Evolutionary conservation across 495 filamentous ascomycete species (phyloP).

Genomic region (Gamarada debralockiae): DNA sequence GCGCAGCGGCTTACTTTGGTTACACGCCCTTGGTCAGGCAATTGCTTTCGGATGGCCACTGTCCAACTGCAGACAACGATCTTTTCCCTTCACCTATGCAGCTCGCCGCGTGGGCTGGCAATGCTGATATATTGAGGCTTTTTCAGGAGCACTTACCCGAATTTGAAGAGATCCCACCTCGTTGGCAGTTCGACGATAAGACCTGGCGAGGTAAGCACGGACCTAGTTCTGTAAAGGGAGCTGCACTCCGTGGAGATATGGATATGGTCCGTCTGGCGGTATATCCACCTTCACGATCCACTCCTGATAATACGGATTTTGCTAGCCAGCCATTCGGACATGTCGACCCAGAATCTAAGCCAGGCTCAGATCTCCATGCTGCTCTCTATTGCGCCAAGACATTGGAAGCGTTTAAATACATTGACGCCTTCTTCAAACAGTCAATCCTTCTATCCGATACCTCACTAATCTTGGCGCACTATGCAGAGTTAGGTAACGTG

Average conservation of each 20-base stretch:
- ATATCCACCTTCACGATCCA: constrained; percentile 15
- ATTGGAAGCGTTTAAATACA: too few relatives aligned
- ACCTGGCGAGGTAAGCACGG: constrained; percentile 4
- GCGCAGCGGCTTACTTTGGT: constrained; percentile 18
- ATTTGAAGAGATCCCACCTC: background rate
- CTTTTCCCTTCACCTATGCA: constrained; percentile 18
- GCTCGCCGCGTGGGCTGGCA: constrained; percentile 17
- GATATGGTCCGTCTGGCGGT: constrained; percentile 14
- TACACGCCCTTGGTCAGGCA: constrained; percentile 8
- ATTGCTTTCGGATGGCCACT: constrained; percentile 15
- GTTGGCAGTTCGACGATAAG: background rate
- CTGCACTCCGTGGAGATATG: constrained; percentile 17
- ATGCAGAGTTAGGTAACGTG: too few relatives aligned
- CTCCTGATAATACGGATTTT: constrained; percentile 11
- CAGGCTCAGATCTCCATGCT: too few relatives aligned
- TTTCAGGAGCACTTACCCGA: constrained; percentile 16
- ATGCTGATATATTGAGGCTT: constrained; percentile 11
- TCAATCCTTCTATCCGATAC: too few relatives aligned
- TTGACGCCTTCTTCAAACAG: too few relatives aligned
- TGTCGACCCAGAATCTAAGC: too few relatives aligned
- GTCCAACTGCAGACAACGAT: constrained; percentile 4
- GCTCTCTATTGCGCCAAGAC: too few relatives aligned
- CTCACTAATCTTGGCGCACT: too few relatives aligned
- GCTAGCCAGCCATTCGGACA: constrained; percentile 9
- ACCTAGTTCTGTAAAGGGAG: constrained; percentile 3